Evolutionary conservation across 495 filamentous ascomycete genomes (phyloP).

Genomic region (Penicillium fimorum): DNA sequence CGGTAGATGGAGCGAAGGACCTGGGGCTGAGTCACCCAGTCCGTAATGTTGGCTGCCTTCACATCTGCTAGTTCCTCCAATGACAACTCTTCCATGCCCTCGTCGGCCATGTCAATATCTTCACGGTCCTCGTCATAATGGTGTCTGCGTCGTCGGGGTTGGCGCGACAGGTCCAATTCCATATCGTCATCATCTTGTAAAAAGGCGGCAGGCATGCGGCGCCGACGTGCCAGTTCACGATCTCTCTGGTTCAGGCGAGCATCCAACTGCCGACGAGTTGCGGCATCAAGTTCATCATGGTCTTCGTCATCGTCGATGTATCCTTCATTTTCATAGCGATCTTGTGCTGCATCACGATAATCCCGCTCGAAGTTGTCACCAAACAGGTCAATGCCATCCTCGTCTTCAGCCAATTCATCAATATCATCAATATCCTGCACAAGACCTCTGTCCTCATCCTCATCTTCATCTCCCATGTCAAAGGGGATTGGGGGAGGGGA

Average conservation of each 20-base stretch:
- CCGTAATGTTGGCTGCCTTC: constrained; percentile 87
- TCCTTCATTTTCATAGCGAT: constrained; percentile 62
- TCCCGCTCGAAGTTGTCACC: constrained; percentile 85
- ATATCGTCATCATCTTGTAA: constrained; percentile 86
- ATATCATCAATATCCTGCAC: constrained; percentile 85
- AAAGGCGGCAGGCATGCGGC: constrained; percentile 79
- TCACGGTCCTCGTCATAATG: constrained; percentile 93
- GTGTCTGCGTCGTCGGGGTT: constrained; percentile 75
- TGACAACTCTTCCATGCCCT: constrained; percentile 92
- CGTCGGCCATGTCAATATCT: constrained; percentile 80
- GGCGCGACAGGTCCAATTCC: constrained; percentile 75
- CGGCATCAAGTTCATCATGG: constrained; percentile 69
- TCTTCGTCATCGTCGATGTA: constrained; percentile 82
- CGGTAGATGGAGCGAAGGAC: constrained; percentile 91
- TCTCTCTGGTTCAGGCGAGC: constrained; percentile 80
- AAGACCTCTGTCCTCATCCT: constrained; percentile 70
- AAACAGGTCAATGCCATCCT: constrained; percentile 91
- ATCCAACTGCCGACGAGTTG: constrained; percentile 74
- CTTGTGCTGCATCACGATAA: constrained; percentile 61
- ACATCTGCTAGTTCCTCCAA: constrained; percentile 90
- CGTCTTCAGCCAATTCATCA: constrained; percentile 95
- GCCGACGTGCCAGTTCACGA: constrained; percentile 69
- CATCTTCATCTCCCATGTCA: constrained; percentile 65
- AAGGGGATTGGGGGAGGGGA: constrained; percentile 55
- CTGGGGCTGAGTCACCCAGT: constrained; percentile 89